A percentile compares a stretch with the other conserved stretches of the same genome.
These are phyloP conservation scores for Verbascum thapsus DNA, from an alignment of 257 asterid species.

Conservation along the genomic window DNA sequence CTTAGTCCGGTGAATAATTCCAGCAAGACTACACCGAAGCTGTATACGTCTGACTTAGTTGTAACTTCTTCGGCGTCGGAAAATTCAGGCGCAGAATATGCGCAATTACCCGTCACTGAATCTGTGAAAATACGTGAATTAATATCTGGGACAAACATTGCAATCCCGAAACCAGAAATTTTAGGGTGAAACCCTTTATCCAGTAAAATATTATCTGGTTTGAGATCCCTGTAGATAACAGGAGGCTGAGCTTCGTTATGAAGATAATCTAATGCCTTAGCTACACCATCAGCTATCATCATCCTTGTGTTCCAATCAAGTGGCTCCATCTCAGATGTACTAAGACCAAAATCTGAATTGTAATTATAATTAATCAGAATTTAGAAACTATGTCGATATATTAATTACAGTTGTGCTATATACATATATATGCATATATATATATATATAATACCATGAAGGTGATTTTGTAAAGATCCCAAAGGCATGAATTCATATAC, in stretches of 20 bases:
- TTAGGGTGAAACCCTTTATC: constrained; percentile 12
- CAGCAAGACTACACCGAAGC: constrained; percentile 30
- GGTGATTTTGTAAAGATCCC: constrained; percentile 42
- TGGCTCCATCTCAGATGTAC: constrained; percentile 24
- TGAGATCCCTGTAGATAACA: constrained; percentile 26
- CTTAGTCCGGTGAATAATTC: constrained; percentile 29
- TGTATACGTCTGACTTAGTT: constrained; percentile 20
- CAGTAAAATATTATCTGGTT: constrained; percentile 23
- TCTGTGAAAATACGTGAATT: not conserved
- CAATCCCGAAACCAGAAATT: constrained; percentile 25
- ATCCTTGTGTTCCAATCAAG: constrained; percentile 29
- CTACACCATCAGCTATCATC: constrained; percentile 24
- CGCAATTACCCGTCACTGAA: constrained; percentile 9
- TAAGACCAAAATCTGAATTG: no score
- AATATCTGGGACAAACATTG: constrained; percentile 19
- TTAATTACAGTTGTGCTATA: no score
- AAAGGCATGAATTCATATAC: constrained; percentile 45
- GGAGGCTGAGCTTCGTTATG: constrained; percentile 27
- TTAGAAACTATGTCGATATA: no score
- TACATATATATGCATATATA: no score
- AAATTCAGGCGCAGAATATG: constrained; percentile 34
- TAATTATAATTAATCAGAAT: no score
- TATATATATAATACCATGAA: constrained; percentile 41
- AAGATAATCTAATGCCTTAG: constrained; percentile 24
- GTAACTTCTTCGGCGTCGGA: constrained; percentile 23